These are phyloP conservation scores for Chaetomium tenue DNA, from an alignment of 495 filamentous ascomycete genomes.

Conservation along the genomic window DNA sequence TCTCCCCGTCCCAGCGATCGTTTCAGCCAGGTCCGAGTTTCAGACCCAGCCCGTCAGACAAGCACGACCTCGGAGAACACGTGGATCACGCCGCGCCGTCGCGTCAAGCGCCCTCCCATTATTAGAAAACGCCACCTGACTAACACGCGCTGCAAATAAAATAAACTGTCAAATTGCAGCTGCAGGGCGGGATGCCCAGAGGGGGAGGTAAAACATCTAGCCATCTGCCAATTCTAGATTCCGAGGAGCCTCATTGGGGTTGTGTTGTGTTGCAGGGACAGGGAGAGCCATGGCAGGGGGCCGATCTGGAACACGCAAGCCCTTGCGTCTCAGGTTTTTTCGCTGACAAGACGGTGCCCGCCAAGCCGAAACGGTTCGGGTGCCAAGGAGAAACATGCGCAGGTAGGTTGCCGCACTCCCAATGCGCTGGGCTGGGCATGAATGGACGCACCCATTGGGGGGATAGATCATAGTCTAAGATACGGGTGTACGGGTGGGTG, in stretches of 20 bases:
- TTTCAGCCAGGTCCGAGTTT: slow-evolving; percentile 14
- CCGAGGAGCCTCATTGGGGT: too few species aligned
- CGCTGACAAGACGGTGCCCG: not conserved
- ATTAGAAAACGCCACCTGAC: not conserved
- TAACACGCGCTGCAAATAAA: not conserved
- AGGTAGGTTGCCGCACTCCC: too few species aligned
- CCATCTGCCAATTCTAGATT: too few species aligned
- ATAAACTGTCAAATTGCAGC: not conserved
- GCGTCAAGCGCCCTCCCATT: slow-evolving; percentile 1
- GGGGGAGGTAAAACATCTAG: too few species aligned
- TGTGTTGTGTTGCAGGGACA: too few species aligned
- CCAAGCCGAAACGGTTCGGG: slow-evolving; percentile 9
- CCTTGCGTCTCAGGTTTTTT: not conserved
- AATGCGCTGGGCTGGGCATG: too few species aligned
- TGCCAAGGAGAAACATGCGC: slow-evolving; percentile 17
- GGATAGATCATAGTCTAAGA: too few species aligned
- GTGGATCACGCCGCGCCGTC: slow-evolving; percentile 5
- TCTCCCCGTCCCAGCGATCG: not conserved
- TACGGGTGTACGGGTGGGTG: too few species aligned
- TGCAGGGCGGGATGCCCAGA: not conserved
- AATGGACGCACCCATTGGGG: too few species aligned
- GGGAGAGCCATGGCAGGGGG: too few species aligned
- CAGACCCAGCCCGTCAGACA: not conserved
- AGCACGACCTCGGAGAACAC: not conserved
- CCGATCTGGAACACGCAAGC: too few species aligned